phyloP scores from a whole-genome alignment of 176 grass and related monocot genomes.

The Bonia amplexicaulis region DNA sequence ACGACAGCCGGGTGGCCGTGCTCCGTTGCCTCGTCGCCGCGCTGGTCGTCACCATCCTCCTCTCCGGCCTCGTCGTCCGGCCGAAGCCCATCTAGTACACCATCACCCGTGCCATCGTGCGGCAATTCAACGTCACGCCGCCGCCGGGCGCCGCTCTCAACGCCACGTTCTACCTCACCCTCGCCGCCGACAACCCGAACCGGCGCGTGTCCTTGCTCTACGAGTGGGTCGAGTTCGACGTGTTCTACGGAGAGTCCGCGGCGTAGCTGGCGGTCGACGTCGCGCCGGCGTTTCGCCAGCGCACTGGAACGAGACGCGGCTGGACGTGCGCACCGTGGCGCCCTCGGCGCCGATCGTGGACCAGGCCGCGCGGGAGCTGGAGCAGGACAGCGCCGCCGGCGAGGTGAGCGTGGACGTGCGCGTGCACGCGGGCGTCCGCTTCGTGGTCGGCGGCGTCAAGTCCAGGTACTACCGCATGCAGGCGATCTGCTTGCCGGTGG shows the following conservation, averaged over 20 bases:
- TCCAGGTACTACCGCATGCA: conserved; percentile 44
- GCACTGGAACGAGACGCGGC: conserved; percentile 50
- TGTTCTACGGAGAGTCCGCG: conserved; percentile 44
- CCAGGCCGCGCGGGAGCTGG: conserved; percentile 39
- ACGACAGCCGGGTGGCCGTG: conserved; percentile 9
- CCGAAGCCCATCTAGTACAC: conserved; percentile 69
- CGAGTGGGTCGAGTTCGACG: conserved; percentile 35
- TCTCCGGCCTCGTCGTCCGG: conserved; percentile 52
- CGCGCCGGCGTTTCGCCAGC: conserved; percentile 56
- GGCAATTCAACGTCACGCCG: conserved; percentile 55
- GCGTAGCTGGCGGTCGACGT: conserved; percentile 37
- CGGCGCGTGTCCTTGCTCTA: conserved; percentile 62
- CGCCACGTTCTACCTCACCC: conserved; percentile 64
- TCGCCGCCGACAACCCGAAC: conserved; percentile 65
- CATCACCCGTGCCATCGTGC: conserved; percentile 36
- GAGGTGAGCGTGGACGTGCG: conserved; percentile 49
- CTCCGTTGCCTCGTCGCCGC: conserved; percentile 42
- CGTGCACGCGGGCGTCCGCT: conserved; percentile 38
- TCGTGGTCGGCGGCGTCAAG: conserved; percentile 41
- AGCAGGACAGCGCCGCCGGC: conserved; percentile 45
- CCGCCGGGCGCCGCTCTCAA: conserved; percentile 26
- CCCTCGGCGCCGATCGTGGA: conserved; percentile 20
- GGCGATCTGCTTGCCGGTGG: conserved; percentile 58
- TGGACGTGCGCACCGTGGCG: conserved; percentile 46
- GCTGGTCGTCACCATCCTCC: conserved; percentile 32